phyloP scores from a whole-genome alignment of 768 basidiomycete genomes.

The Rhodotorula taiwanensis region DNA sequence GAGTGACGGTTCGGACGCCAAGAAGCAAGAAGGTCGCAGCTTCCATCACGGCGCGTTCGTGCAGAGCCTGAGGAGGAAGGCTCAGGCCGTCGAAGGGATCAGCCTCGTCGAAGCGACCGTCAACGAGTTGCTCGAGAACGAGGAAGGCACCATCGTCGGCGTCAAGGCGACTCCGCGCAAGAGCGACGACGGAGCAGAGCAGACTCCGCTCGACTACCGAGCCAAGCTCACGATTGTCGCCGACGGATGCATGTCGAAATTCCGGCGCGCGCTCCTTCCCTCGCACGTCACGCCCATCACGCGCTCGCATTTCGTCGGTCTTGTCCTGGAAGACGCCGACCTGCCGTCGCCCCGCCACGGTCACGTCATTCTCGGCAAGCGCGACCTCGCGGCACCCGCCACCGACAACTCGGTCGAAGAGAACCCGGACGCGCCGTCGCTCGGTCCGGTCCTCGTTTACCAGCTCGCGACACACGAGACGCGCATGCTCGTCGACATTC shows the following conservation, averaged over 20 bases:
- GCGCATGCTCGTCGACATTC: slow-evolving; percentile 86
- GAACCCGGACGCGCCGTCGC: slow-evolving; percentile 40
- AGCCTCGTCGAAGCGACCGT: slow-evolving; percentile 80
- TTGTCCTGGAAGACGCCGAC: slow-evolving; percentile 66
- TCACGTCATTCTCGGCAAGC: slow-evolving; percentile 40
- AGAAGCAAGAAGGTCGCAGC: slow-evolving; percentile 38
- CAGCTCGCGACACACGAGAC: slow-evolving; percentile 79
- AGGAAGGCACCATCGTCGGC: slow-evolving; percentile 56
- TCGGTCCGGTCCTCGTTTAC: slow-evolving; percentile 87
- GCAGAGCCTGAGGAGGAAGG: slow-evolving; percentile 64
- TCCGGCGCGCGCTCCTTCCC: slow-evolving; percentile 61
- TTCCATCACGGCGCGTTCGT: slow-evolving; percentile 95
- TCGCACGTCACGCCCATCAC: slow-evolving; percentile 50
- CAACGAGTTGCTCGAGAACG: slow-evolving; percentile 60
- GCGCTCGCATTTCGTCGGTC: slow-evolving; percentile 70
- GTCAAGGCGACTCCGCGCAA: slow-evolving; percentile 55
- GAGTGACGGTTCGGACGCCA: slow-evolving; percentile 19
- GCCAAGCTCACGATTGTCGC: slow-evolving; percentile 80
- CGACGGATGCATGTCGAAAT: slow-evolving; percentile 88
- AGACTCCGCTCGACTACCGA: slow-evolving; percentile 50
- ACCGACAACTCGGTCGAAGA: slow-evolving; percentile 1
- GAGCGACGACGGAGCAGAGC: slow-evolving; percentile 23
- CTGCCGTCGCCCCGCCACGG: slow-evolving; percentile 47
- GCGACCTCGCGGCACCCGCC: too few relatives aligned
- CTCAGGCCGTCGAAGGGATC: slow-evolving; percentile 57